Base-by-base conservation (phyloP, 208 protist genomes). In the Leishmania aethiopica region DNA sequence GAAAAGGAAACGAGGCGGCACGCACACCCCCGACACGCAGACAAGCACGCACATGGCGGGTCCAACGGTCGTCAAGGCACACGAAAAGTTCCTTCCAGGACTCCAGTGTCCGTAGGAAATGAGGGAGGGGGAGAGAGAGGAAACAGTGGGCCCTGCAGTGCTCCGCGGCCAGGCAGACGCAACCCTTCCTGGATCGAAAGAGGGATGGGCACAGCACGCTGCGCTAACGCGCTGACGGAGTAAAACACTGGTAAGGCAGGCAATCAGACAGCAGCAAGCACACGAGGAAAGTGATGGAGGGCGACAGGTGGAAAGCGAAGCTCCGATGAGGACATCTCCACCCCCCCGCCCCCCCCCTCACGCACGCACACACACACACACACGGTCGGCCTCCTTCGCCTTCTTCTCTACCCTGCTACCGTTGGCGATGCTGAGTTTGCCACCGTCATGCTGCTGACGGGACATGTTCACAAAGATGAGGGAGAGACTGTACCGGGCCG, bases 331-430 rank as follows among this genome's bases (percentile, higher is more conserved):
- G 17, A 1, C 15, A 57, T 13, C 10, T 19, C 15, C 51, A 13
- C 10, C 17, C 51, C 1, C 45, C 45, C 13, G 0, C 53, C 19
- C 17, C 53, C 19, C 17, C 22, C 19, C n/a, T 45, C 69, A 74
- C 45, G 32, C 42, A 49, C 42, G 32, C 42, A 74, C 69, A n/a
- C 69, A 74, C 69, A 19, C 35, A 53, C 69, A 28, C 93, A 47
- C 45, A 10, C 45, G 8, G 42, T 11, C 45, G 8, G 10, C 45
- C 10, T 45, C 45, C 45, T 49, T 89, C 70, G 91, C 91, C 78
- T 90, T 84, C 79, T 93, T 88, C 73, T 95, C 76, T 25, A 96
- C 84, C 78, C 86, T 86, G 51, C 92, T 92, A 40, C 88, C 88
- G 78, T 93, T 93, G 22, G 4, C 53, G 53, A 59, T 59, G 53